phyloP scores from a whole-genome alignment of 1,284 basidiomycete genomes.

The Coniophora puteana region DNA sequence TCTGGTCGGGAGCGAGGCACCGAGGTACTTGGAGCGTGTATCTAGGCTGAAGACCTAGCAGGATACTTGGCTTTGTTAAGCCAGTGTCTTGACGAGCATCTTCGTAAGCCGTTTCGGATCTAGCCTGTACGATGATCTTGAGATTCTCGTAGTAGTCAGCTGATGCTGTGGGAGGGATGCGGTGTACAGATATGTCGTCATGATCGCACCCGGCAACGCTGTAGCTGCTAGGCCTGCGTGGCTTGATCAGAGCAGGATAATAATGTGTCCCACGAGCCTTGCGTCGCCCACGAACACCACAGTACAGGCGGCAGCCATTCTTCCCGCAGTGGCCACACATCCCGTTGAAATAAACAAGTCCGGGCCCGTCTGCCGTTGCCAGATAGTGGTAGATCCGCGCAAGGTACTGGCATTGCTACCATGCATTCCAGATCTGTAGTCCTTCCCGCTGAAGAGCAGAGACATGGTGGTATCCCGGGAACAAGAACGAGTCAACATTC shows the following conservation, averaged over 20 bases:
- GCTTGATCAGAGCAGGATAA: slow-evolving; percentile 13
- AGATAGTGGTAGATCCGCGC: neutral
- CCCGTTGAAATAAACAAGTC: slow-evolving; percentile 19
- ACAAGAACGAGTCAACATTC: neutral
- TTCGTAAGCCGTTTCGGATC: slow-evolving; percentile 3
- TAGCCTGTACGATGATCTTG: neutral
- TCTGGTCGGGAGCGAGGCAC: neutral
- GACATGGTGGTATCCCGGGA: neutral
- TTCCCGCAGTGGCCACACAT: slow-evolving; percentile 22
- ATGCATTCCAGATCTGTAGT: slow-evolving; percentile 13
- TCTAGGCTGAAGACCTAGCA: slow-evolving; percentile 4
- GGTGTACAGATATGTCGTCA: neutral
- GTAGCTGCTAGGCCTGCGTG: slow-evolving; percentile 10
- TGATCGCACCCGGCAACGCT: slow-evolving; percentile 9
- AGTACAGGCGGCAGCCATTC: slow-evolving; percentile 17
- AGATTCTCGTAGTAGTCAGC: slow-evolving; percentile 6
- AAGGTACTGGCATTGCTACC: neutral
- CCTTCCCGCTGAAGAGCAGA: neutral
- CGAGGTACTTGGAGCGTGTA: neutral
- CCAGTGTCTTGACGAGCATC: slow-evolving; percentile 5
- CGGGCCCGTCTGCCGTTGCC: slow-evolving; percentile 23
- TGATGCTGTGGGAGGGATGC: neutral
- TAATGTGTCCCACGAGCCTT: slow-evolving; percentile 17
- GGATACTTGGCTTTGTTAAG: slow-evolving; percentile 10
- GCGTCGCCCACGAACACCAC: slow-evolving; percentile 15